Evolutionary conservation across 768 basidiomycete species (phyloP).

Genomic region (Holtermanniella nyarrowii): DNA sequence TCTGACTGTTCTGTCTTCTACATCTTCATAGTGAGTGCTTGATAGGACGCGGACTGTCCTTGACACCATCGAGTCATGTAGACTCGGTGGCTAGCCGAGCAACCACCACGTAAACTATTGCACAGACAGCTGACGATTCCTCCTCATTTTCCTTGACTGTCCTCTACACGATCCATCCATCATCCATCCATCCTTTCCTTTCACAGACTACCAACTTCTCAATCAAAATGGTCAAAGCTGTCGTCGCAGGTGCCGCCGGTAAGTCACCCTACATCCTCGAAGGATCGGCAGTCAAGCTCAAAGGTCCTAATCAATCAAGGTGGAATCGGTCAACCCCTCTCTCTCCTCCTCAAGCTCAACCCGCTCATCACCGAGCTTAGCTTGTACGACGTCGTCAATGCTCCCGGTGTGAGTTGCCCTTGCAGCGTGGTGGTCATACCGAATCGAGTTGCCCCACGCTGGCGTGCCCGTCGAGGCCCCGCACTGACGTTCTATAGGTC

Average conservation of each 20-base stretch:
- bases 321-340: constrained; percentile 96
- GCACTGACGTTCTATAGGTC: constrained; percentile 40
- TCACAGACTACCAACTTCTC: background rate
- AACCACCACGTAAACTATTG: background rate
- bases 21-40: too few relatives aligned
- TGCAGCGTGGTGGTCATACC: background rate
- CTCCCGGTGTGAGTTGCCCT: constrained; percentile 61
- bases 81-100: too few relatives aligned
- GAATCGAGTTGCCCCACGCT: background rate
- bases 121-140: background rate
- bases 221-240: constrained; percentile 62
- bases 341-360: constrained; percentile 84
- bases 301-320: constrained; percentile 23
- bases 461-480: background rate
- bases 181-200: background rate
- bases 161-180: background rate
- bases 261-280: constrained; percentile 18
- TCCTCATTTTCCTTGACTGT: background rate
- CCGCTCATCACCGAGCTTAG: constrained; percentile 72
- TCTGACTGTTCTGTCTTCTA: too few relatives aligned
- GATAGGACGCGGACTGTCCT: too few relatives aligned
- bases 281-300: constrained; percentile 1
- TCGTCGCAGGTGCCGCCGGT: constrained; percentile 94
- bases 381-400: constrained; percentile 90
- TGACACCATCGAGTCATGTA: too few relatives aligned